Percentiles rank a stretch among this genome's conserved stretches.
phyloP scores from a whole-genome alignment of 2,329 filamentous ascomycete species.

The Claviceps fusiformis region DNA sequence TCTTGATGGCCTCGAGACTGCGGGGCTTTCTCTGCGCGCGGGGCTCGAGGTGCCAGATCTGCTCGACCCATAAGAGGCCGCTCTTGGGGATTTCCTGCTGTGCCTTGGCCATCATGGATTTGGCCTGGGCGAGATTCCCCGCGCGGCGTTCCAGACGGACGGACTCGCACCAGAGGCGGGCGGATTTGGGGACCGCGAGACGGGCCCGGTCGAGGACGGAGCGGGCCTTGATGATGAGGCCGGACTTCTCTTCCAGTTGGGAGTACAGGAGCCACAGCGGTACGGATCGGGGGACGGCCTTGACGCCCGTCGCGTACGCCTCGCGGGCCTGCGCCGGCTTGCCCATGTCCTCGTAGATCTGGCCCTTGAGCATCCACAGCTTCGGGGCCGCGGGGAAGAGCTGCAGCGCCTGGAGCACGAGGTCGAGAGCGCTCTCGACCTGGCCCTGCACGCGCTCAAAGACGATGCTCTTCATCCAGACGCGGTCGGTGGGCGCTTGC shows the following conservation, averaged over 20 bases:
- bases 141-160: conserved; percentile 83
- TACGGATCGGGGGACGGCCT: conserved; percentile 71
- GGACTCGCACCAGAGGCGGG: conserved; percentile 84
- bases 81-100: conserved; percentile 82
- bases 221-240: conserved; percentile 78
- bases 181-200: conserved; percentile 71
- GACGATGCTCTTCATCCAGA: conserved; percentile 92
- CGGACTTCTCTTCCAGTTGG: conserved; percentile 72
- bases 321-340: conserved; percentile 77
- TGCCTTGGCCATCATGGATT: conserved; percentile 84
- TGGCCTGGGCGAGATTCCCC: conserved; percentile 70
- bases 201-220: conserved; percentile 86
- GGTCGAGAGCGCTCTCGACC: conserved; percentile 66
- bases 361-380: conserved; percentile 97
- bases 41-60: conserved; percentile 86
- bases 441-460: conserved; percentile 81
- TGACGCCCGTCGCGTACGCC: conserved; percentile 76
- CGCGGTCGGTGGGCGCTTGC: conserved; percentile 85
- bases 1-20: conserved; percentile 88
- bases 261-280: conserved; percentile 83
- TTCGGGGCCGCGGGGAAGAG: conserved; percentile 77
- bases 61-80: conserved; percentile 82
- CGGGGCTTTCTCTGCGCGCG: conserved; percentile 87
- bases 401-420: conserved; percentile 75
- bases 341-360: conserved; percentile 79